phyloP scores from a whole-genome alignment of 2,329 filamentous ascomycete genomes.

The Neophaeococcomyces mojaviensis region DNA sequence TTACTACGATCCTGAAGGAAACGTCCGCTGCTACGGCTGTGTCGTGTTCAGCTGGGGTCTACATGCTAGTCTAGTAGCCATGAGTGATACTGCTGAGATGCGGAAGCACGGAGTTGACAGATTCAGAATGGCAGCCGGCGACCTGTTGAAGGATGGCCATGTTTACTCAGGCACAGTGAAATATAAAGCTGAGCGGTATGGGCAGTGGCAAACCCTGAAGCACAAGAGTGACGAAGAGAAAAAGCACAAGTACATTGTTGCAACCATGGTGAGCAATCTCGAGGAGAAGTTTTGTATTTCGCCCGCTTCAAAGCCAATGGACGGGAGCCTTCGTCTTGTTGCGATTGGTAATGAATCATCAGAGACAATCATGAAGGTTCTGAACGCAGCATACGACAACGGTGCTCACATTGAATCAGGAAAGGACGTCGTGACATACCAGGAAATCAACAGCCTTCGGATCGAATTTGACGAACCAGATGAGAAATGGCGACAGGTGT shows the following conservation, averaged over 20 bases:
- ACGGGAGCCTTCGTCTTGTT: constrained; percentile 63
- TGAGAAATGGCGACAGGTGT: constrained; percentile 73
- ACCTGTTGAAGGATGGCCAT: constrained; percentile 40
- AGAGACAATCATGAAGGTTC: constrained; percentile 65
- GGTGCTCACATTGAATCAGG: constrained; percentile 49
- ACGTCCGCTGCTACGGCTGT: constrained; percentile 53
- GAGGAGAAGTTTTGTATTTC: constrained; percentile 78
- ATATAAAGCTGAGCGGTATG: constrained; percentile 11
- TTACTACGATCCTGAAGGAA: constrained; percentile 20
- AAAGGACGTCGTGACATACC: constrained; percentile 54
- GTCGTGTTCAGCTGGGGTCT: constrained; percentile 88
- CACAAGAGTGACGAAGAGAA: neutral
- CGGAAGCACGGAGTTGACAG: constrained; percentile 67
- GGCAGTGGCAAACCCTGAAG: constrained; percentile 20
- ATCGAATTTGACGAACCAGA: constrained; percentile 63
- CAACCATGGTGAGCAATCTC: constrained; percentile 69
- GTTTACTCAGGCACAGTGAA: constrained; percentile 47
- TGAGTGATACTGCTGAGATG: constrained; percentile 79
- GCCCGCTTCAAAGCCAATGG: constrained; percentile 61
- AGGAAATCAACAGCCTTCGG: constrained; percentile 58
- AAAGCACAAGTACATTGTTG: constrained; percentile 68
- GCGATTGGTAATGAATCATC: constrained; percentile 64
- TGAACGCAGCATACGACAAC: constrained; percentile 56
- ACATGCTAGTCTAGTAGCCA: constrained; percentile 79
- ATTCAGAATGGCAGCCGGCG: constrained; percentile 76